Base-by-base conservation (phyloP, 192 early-diverging fungal species). In the Coemansia sp. region DNA sequence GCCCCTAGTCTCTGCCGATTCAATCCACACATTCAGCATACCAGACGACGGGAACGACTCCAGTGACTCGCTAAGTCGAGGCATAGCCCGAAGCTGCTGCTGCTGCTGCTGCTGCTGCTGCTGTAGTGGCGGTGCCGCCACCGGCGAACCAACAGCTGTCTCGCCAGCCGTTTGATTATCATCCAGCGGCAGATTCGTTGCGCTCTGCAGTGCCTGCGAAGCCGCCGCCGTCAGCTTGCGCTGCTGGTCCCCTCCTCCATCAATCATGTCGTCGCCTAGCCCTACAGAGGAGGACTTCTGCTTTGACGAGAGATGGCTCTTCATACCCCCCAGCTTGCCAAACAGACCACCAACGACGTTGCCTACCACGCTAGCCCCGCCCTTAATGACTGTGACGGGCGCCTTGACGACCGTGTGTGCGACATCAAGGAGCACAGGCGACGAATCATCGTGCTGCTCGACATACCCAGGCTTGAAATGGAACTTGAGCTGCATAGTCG, bases 381-480 rank as follows among this genome's bases (percentile, higher is more conserved):
- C 84, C 59, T 84, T 86, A 66, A 87, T 83, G 18, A 84, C 83
- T 13, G 75, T 79, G 37, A 83, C 80, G 9, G 87, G 85, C 1
- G 83, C 85, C 69, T 86, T 85, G 46, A 88, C 85, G 36, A 83
- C 75, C 0, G 77, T 84, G n/a, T 82, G 77, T 10, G 83, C 83
- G 14, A 83, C 80, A 35, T 85, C 82, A 51, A 90, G 76, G 18
- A 80, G 83, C 36, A 82, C 79, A 7, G 85, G 71, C 59, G 72
- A 65, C 67, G 77, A 68, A 56, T 83, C 79, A 68, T 85, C 71
- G 62, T 83, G 61, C 66, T 80, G 62, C 83, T 88, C 63, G 61
- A 87, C 67, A 63, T 84, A 82, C 50, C 79, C 70, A 6, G 88
- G 88, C 70, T 85, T 84, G 70, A 89, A 93, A 43, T 83, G 51